Evolutionary conservation across 2,329 filamentous ascomycete genomes (phyloP), one percentile per base, ranked within the genome.

Genomic region (Fusarium transvaalense): DNA sequence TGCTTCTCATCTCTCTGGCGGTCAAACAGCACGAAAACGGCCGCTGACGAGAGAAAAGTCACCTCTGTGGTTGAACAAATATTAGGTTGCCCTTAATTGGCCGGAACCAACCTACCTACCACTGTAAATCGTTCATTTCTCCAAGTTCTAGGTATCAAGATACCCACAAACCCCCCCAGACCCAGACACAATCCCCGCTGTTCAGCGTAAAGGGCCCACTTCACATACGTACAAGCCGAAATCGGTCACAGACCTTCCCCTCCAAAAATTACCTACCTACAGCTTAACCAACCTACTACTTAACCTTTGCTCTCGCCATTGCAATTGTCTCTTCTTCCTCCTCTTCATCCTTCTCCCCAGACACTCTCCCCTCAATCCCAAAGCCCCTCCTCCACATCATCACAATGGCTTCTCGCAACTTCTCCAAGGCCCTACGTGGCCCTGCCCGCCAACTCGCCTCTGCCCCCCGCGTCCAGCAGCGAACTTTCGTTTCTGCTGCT

Each of bases 391-490:
- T 69, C 69, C 64, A 39, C 71, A 75, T 70, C 69, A 61, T 82
- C 82, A 88, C 81, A 84, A 94, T 95, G 92, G 91, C 92, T 80
- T 92, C 92, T 77, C 87, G 91, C 83, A 89, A 84, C 84, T 86
- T 93, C 85, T 87, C 87, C 77, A 89, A 87, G 85, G 86, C 88
- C 78, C 82, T 91, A 76, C 88, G 88, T 78, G 83, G 84, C 74
- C 85, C 86, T 81, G 84, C 86, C 77, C 88, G 88, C 81, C 88
- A 90, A 82, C 82, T 90, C 81, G 84, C 82, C 75, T 71, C 68
- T 41, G 71, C 86, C 70, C 86, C 88, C 73, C 84, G 84, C 72
- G 81, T 85, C 59, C 86, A 88, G 83, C 85, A 86, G 79, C 87
- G 88, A 78, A 86, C 87, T 68, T 88, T 90, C 76, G 82, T 88